A percentile compares a stretch with the other conserved stretches of the same genome.
phyloP scores from a whole-genome alignment of 257 asterid species.

The Fraxinus cuspidata region DNA sequence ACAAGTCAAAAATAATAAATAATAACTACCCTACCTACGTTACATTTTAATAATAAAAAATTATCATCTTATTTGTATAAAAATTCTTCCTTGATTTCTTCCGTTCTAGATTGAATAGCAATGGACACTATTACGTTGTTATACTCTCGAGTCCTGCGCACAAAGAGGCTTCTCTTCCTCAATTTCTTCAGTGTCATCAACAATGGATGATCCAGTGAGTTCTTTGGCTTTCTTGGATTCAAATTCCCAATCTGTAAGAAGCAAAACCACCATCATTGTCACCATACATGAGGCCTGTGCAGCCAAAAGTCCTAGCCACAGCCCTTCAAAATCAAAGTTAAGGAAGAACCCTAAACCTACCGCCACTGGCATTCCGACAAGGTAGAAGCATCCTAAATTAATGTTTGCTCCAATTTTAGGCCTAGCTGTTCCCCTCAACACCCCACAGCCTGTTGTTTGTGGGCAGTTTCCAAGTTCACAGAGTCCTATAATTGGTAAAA shows the following conservation, averaged over 20 bases:
- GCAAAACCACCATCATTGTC: slow-evolving; percentile 61
- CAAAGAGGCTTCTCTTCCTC: slow-evolving; percentile 9
- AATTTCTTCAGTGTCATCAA: slow-evolving; percentile 22
- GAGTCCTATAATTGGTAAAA: slow-evolving; percentile 72
- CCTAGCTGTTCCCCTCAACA: slow-evolving; percentile 79
- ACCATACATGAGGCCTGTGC: slow-evolving; percentile 78
- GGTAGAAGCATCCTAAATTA: slow-evolving; percentile 77
- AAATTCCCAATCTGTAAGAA: slow-evolving; percentile 69
- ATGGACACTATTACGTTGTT: too few species aligned
- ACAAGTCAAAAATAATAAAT: neutral
- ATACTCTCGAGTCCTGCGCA: neutral
- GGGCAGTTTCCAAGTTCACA: slow-evolving; percentile 94
- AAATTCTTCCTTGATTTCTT: slow-evolving; percentile 23
- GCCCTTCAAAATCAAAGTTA: slow-evolving; percentile 66
- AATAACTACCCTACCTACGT: neutral
- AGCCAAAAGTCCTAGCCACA: slow-evolving; percentile 81
- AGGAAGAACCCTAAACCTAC: slow-evolving; percentile 56
- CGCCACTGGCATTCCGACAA: slow-evolving; percentile 82
- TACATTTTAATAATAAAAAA: neutral
- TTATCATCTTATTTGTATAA: slow-evolving; percentile 31
- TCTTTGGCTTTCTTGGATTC: slow-evolving; percentile 59
- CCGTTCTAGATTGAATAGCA: neutral
- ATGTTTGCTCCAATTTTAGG: slow-evolving; percentile 82
- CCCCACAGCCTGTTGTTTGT: slow-evolving; percentile 33
- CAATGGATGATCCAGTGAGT: slow-evolving; percentile 37